phyloP scores from a whole-genome alignment of 495 filamentous ascomycete species.

The Letharia lupina region DNA sequence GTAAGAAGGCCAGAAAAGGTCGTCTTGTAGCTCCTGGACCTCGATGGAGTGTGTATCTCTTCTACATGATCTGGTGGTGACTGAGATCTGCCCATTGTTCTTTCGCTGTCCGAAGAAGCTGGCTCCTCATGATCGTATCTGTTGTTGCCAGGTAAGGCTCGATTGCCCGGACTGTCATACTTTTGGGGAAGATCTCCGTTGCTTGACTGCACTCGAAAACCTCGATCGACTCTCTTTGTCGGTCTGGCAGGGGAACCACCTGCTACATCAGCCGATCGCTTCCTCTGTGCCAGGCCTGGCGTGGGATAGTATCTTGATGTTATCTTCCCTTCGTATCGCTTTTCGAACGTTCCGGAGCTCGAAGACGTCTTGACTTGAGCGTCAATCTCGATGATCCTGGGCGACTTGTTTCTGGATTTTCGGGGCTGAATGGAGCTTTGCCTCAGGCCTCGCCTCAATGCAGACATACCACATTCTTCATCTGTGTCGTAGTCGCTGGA shows the following conservation, averaged over 20 bases:
- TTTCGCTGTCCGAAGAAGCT: neutral
- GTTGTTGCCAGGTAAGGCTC: neutral
- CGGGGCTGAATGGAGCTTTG: neutral
- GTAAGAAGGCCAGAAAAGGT: neutral
- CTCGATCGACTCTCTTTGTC: neutral
- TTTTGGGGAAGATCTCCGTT: neutral
- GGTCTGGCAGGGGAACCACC: neutral
- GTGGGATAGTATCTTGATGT: neutral
- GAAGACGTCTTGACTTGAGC: conserved; percentile 12
- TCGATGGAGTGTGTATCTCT: neutral
- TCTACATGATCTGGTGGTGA: neutral
- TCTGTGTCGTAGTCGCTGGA: neutral
- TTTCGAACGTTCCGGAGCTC: conserved; percentile 2
- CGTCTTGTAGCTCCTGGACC: neutral
- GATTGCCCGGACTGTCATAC: neutral
- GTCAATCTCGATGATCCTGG: conserved; percentile 9
- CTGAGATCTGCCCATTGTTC: conserved; percentile 3
- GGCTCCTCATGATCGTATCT: neutral
- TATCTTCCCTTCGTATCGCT: conserved; percentile 13
- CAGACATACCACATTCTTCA: neutral
- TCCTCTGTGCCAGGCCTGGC: neutral
- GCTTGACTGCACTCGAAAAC: neutral
- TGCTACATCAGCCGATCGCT: neutral
- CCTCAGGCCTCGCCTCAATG: conserved; percentile 1
- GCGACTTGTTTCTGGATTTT: neutral